phyloP scores from a whole-genome alignment of 106 monocot species.

The Acorus gramineus region DNA sequence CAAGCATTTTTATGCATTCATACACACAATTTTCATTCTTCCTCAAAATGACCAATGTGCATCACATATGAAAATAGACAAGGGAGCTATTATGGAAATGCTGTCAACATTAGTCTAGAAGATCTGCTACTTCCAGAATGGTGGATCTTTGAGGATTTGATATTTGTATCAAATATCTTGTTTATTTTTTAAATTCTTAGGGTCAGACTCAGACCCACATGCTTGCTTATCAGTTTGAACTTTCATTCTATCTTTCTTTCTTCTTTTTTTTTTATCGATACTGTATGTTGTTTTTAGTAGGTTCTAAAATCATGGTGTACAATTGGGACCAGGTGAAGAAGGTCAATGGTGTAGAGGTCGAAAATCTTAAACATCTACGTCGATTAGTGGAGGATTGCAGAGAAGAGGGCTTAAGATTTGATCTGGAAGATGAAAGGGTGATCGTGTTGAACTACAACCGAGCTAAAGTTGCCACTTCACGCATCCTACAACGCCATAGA shows the following conservation, averaged over 20 bases:
- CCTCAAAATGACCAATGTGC: too few species aligned
- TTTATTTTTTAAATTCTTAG: too few species aligned
- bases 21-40: neutral
- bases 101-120: too few species aligned
- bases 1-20: too few species aligned
- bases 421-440: constrained; percentile 94
- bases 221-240: too few species aligned
- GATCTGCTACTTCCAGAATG: too few species aligned
- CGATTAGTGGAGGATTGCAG: constrained; percentile 57
- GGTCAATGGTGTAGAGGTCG: constrained; percentile 72
- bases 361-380: constrained; percentile 83
- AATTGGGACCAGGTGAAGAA: constrained; percentile 62
- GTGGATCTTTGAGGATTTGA: too few species aligned
- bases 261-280: neutral
- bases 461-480: constrained; percentile 61
- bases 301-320: too few species aligned
- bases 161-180: too few species aligned
- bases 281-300: neutral
- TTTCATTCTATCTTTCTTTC: neutral
- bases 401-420: constrained; percentile 68
- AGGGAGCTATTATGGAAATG: too few species aligned
- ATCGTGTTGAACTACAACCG: constrained; percentile 63
- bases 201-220: too few species aligned
- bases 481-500: constrained; percentile 71
- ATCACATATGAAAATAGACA: too few species aligned